phyloP scores from a whole-genome alignment of 176 grass and related monocot species.

The Avena sativa region DNA sequence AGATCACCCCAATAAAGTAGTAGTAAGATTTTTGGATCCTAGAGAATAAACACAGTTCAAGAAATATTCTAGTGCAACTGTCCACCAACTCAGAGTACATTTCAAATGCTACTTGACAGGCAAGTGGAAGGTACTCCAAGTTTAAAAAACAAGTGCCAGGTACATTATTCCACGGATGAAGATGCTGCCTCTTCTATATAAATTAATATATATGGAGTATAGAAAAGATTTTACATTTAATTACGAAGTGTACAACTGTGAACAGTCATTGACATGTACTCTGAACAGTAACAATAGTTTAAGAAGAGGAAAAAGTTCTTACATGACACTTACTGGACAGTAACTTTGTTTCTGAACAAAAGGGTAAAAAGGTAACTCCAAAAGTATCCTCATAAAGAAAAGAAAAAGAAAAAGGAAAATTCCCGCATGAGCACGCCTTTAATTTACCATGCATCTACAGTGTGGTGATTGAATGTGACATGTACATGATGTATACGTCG shows the following conservation, averaged over 20 bases:
- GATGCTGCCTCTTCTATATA: background rate
- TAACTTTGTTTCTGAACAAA: conserved; percentile 24
- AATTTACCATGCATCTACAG: conserved; percentile 32
- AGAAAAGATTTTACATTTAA: conserved; percentile 27
- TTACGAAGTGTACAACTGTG: conserved; percentile 33
- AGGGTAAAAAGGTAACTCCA: background rate
- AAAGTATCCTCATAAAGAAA: conserved; percentile 31
- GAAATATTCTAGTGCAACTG: conserved; percentile 35
- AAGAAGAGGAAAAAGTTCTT: background rate
- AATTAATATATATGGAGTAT: background rate
- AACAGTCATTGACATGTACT: conserved; percentile 28
- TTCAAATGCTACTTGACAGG: background rate
- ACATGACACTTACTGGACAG: conserved; percentile 45
- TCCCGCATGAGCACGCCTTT: conserved; percentile 43
- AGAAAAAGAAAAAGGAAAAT: background rate
- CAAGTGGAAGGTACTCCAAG: background rate
- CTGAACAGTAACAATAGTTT: conserved; percentile 19
- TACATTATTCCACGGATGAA: background rate
- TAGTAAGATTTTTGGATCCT: conserved; percentile 31
- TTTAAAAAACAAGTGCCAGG: background rate
- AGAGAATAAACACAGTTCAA: conserved; percentile 42
- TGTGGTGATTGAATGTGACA: conserved; percentile 44
- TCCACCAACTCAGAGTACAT: background rate
- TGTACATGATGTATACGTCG: conserved; percentile 40
- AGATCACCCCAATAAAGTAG: background rate